Evolutionary conservation across 495 filamentous ascomycete genomes (phyloP), one percentile per base, ranked within the genome.

Genomic region (Sabuloglossum arenarium): DNA sequence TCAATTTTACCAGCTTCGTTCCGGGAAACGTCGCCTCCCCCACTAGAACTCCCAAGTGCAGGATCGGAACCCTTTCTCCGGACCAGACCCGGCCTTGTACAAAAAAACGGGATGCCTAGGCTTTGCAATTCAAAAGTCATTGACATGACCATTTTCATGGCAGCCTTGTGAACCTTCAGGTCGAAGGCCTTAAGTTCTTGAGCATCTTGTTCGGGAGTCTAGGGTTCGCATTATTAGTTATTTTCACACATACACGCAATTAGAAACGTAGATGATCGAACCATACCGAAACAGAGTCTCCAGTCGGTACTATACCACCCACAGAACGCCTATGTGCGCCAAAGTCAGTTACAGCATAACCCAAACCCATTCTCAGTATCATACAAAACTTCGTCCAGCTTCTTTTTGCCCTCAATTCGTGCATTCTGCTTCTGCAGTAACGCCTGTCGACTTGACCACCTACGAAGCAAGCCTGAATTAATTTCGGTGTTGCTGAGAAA

Each of bases 361-460:
- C 24, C 30, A 30, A 21, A 16, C 10, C 3, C n/a, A n/a, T 37
- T 11, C 21, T 6, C n/a, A 56, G 21, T 24, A n/a, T 6, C 58
- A 16, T 58, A 60, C 58, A 60, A 34, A 12, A 60, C 56, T 19
- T 47, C 58, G 27, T 60, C 55, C 57, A 60, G 28, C 58, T 58
- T 59, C 21, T 52, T 46, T 25, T 57, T 58, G 23, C 58, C 58
- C 29, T 60, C 58, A n/a, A 53, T 43, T 42, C 58, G 29, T 25
- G 42, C 56, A n/a, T 27, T 43, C 19, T 60, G 58, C 23, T 60
- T 60, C n/a, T 52, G n/a, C 23, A 60, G 1, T 14, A 60, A 25
- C 6, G 37, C 57, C 32, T 59, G 24, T 28, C 58, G 39, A 14
- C 56, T 45, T 42, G 29, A 57, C 56, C 56, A 60, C 57, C 57